Evolutionary conservation across 169 alveolate species (phyloP).

Genomic region (Theileria parva): DNA sequence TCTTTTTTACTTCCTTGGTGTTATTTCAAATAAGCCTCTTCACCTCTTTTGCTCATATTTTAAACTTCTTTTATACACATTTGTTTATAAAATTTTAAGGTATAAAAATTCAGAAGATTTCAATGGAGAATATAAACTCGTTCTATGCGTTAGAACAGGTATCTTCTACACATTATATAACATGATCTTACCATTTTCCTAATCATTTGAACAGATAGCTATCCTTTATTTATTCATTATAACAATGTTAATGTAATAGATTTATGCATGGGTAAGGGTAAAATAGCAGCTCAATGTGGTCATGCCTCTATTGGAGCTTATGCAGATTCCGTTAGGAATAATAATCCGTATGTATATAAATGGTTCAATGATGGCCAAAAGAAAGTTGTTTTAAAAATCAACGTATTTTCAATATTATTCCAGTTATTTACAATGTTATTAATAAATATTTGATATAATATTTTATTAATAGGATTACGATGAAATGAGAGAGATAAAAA

Average conservation of each 20-base stretch:
- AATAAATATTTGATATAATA: not conserved
- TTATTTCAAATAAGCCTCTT: not conserved
- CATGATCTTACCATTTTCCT: not conserved
- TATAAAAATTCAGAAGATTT: not conserved
- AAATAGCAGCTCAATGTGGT: slow-evolving; percentile 91
- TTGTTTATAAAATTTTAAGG: not conserved
- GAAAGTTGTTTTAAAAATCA: slow-evolving; percentile 59
- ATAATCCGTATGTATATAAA: slow-evolving; percentile 42
- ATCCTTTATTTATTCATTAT: not conserved
- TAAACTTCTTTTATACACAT: not conserved
- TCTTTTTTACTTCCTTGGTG: not conserved
- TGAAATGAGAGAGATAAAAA: slow-evolving; percentile 49
- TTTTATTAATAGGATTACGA: slow-evolving; percentile 35
- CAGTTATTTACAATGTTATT: not conserved
- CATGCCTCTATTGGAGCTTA: slow-evolving; percentile 89
- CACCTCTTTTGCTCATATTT: not conserved
- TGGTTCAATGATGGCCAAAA: slow-evolving; percentile 62
- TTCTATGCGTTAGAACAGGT: slow-evolving; percentile 68
- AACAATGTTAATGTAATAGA: slow-evolving; percentile 57
- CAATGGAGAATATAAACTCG: slow-evolving; percentile 40
- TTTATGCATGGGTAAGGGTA: slow-evolving; percentile 90
- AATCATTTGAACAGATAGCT: not conserved
- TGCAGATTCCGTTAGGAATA: slow-evolving; percentile 30
- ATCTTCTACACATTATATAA: not conserved
- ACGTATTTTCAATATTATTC: slow-evolving; percentile 16